A percentile compares a stretch with the other conserved stretches of the same genome.
These are phyloP conservation scores for Eudorina sp. DNA, from an alignment of 139 green algal genomes.

Conservation along the genomic window DNA sequence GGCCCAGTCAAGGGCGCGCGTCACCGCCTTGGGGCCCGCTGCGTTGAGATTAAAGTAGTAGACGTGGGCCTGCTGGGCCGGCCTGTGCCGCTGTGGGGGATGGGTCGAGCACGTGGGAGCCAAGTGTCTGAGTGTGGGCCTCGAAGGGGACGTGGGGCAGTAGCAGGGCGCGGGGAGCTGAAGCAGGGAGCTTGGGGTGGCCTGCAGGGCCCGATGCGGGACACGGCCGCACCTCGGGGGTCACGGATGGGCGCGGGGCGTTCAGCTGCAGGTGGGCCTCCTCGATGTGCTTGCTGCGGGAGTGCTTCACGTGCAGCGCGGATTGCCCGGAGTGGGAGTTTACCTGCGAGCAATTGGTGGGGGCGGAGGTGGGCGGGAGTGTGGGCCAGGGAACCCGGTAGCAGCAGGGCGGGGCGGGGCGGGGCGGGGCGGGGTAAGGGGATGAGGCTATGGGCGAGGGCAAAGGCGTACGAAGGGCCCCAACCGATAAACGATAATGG, in stretches of 20 bases:
- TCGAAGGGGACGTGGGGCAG: no score
- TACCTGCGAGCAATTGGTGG: no score
- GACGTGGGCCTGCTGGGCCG: background rate
- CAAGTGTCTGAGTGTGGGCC: background rate
- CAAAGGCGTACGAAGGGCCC: background rate
- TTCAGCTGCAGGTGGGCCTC: background rate
- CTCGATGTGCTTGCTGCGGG: background rate
- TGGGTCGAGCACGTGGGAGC: background rate
- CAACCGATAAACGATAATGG: background rate
- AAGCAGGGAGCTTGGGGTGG: background rate
- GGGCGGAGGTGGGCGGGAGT: no score
- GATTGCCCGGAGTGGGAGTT: no score
- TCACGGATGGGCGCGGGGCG: no score
- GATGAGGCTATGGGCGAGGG: no score
- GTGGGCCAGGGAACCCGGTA: no score
- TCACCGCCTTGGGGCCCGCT: background rate
- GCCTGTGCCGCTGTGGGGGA: background rate
- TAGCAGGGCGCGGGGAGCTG: background rate
- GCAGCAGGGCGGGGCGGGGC: no score
- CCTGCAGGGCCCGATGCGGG: background rate
- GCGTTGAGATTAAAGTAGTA: background rate
- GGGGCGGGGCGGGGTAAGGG: no score
- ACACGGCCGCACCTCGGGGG: background rate
- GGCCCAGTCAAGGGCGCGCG: background rate
- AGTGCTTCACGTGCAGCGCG: no score